Evolutionary conservation across 2,329 filamentous ascomycete species (phyloP), one percentile per base, ranked within the genome.

Genomic region (Xylaria sp.): DNA sequence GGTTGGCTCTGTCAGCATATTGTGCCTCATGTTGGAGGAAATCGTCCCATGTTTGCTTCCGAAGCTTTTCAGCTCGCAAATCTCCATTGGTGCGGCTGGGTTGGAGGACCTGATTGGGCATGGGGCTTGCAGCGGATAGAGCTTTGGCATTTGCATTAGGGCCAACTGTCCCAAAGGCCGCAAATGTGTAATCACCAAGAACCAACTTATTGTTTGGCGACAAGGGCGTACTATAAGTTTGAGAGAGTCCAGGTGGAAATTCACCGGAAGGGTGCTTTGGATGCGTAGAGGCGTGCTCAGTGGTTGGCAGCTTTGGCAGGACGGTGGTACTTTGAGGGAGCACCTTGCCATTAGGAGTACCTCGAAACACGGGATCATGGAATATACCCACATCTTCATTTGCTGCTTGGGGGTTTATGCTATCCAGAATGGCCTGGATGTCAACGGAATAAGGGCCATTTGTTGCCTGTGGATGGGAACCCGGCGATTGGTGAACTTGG

Each of bases 1-100:
- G 95, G 75, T 92, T 89, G 36, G 91, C 92, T 76, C 94, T 92
- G 0, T 89, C 88, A 74, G 94, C 92, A 79, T 93, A 93, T 72
- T 86, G 87, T 70, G 91, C 86, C 80, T 95, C 93, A 73, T 94
- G 89, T 49, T 86, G 84, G 66, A 93, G 82, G 77, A 94, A 95
- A 13, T 87, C 85, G 66, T 94, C 91, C 82, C 92, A 95, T 58
- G 86, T 85, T 74, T 87, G 87, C 76, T 71, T 58, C 33, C 67
- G 69, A 20, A 62, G 57, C 33, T 68, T 64, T n/a, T 57, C n/a
- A 28, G 60, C 58, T 63, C 62, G 36, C 33, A 60, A 54, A 6
- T 60, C 51, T 41, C 46, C 46, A 69, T 73, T 68, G 23, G 67
- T 63, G 56, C 58, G 28, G 54, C 73, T 64, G 66, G 66, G 73